Conservation (phyloP, 305 asterid species). For the Ruellia speciosa region DNA sequence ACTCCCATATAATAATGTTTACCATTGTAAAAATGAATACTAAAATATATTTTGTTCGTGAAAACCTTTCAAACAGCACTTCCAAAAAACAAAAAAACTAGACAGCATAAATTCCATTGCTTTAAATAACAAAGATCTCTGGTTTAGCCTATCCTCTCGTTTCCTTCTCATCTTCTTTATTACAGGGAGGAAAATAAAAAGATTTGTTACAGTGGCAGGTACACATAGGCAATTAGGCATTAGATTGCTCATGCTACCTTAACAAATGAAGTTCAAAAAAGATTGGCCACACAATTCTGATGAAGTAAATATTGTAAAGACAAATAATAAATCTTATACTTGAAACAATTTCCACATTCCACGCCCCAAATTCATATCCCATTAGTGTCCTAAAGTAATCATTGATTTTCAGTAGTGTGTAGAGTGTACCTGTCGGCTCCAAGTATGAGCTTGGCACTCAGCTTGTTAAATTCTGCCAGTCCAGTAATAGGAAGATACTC, state of each 20-base stretch:
- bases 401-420: too few relatives aligned
- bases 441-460: constrained; percentile 75
- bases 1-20: not conserved
- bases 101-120: not conserved
- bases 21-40: not conserved
- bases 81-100: not conserved
- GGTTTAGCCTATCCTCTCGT: too few relatives aligned
- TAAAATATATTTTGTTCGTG: not conserved
- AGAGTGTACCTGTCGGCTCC: constrained; percentile 53
- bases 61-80: not conserved
- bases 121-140: not conserved
- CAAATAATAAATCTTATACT: too few relatives aligned
- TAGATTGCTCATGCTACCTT: too few relatives aligned
- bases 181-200: not conserved
- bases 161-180: not conserved
- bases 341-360: too few relatives aligned
- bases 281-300: too few relatives aligned
- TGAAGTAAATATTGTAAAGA: too few relatives aligned
- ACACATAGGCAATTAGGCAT: too few relatives aligned
- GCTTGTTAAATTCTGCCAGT: constrained; percentile 59
- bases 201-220: not conserved
- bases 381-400: too few relatives aligned
- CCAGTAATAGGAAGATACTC: constrained; percentile 74
- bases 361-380: too few relatives aligned
- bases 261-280: too few relatives aligned